A percentile compares a stretch with the other conserved stretches of the same genome.
phyloP scores from a whole-genome alignment of 495 filamentous ascomycete genomes.

The Penicillium simplicissimum region DNA sequence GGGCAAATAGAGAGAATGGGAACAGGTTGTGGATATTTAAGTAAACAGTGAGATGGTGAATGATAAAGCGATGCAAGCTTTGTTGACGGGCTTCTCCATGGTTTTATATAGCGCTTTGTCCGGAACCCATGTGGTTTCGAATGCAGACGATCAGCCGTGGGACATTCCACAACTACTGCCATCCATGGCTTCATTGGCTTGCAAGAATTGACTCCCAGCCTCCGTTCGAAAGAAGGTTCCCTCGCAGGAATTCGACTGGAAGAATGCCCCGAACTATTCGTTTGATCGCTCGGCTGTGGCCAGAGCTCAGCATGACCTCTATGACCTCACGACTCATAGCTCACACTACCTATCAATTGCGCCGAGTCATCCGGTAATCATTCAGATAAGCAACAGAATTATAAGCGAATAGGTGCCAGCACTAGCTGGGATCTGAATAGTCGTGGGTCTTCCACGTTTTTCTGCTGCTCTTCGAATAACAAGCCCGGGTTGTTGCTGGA shows the following conservation, averaged over 20 bases:
- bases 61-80: background rate
- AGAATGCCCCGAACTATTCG: background rate
- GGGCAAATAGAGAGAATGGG: background rate
- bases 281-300: background rate
- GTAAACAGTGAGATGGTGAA: background rate
- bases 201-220: constrained; percentile 2
- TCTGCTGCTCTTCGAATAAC: background rate
- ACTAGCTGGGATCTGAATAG: background rate
- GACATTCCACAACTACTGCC: constrained; percentile 2
- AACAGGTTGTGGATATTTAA: background rate
- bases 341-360: background rate
- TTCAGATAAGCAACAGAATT: background rate
- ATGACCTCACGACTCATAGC: background rate
- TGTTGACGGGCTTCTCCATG: background rate
- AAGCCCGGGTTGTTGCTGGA: background rate
- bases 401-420: background rate
- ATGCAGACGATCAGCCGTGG: constrained; percentile 3
- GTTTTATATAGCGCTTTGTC: background rate
- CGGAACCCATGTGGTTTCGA: background rate
- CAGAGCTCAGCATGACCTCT: background rate
- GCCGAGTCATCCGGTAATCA: background rate
- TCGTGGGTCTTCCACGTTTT: background rate
- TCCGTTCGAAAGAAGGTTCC: background rate
- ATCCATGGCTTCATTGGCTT: no score
- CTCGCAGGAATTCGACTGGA: background rate